These are phyloP conservation scores for Apiospora saccharicola DNA, from an alignment of 2,329 filamentous ascomycete genomes.

Conservation along the genomic window DNA sequence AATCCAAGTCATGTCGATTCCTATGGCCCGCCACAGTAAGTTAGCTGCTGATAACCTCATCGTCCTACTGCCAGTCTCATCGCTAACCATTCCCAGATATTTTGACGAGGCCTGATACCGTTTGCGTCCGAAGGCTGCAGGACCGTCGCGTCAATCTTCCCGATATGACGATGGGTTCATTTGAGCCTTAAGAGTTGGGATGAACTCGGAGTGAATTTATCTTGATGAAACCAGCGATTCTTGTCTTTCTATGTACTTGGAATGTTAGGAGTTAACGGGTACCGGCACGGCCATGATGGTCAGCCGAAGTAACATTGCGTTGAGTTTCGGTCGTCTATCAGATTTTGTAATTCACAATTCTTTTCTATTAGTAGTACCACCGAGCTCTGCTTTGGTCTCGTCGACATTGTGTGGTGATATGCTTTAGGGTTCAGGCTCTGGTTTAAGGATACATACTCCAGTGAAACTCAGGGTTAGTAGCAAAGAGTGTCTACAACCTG, in stretches of 20 bases:
- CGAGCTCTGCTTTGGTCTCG: neutral
- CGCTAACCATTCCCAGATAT: constrained; percentile 34
- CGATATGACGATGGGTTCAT: neutral
- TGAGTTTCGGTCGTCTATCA: neutral
- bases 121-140: too few relatives aligned
- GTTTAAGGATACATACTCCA: neutral
- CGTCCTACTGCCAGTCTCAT: neutral
- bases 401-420: neutral
- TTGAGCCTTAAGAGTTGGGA: neutral
- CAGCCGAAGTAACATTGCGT: neutral
- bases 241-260: neutral
- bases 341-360: neutral
- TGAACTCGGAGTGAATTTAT: neutral
- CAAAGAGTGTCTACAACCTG: too few relatives aligned
- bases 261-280: constrained; percentile 9
- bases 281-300: neutral
- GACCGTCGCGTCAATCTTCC: neutral
- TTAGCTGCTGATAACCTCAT: neutral
- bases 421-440: too few relatives aligned
- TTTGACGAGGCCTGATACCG: constrained; percentile 39
- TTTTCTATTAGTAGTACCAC: neutral
- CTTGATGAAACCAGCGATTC: neutral
- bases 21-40: constrained; percentile 40
- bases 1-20: constrained; percentile 35
- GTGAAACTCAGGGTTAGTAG: too few relatives aligned